Percentiles rank a stretch among this genome's conserved stretches.
phyloP scores from a whole-genome alignment of 441 rosid genomes.

The Aleurites moluccanus region DNA sequence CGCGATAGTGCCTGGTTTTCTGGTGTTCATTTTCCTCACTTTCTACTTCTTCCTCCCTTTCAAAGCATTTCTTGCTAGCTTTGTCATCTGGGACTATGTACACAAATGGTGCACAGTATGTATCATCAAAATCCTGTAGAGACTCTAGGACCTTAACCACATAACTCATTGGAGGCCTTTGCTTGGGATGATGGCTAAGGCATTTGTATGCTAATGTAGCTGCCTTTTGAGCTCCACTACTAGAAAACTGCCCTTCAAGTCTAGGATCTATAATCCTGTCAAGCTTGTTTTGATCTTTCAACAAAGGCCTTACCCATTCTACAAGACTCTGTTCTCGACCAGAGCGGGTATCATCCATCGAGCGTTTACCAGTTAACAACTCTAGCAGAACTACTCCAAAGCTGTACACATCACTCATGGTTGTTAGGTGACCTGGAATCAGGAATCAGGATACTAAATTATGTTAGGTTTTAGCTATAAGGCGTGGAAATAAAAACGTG shows the following conservation, averaged over 20 bases:
- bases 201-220: constrained; percentile 62
- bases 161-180: constrained; percentile 57
- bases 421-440: constrained; percentile 77
- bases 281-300: constrained; percentile 55
- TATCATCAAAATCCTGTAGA: constrained; percentile 54
- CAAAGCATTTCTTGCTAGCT: constrained; percentile 15
- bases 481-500: too few relatives aligned
- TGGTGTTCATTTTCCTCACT: constrained; percentile 15
- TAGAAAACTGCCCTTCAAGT: constrained; percentile 60
- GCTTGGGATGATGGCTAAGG: constrained; percentile 60
- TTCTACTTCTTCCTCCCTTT: constrained; percentile 12
- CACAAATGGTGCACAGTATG: constrained; percentile 41
- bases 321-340: constrained; percentile 56
- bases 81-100: constrained; percentile 44
- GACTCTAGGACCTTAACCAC: constrained; percentile 66
- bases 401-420: constrained; percentile 84
- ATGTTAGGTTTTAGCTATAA: constrained; percentile 4
- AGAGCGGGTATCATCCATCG: constrained; percentile 55
- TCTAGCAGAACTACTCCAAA: constrained; percentile 83
- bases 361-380: constrained; percentile 60
- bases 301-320: constrained; percentile 60
- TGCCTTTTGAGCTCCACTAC: constrained; percentile 51
- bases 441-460: constrained; percentile 9
- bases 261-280: constrained; percentile 57
- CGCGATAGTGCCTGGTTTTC: background rate